Conservation (phyloP, 192 early-diverging fungal species). For the Gaertneriomyces semiglobifer region DNA sequence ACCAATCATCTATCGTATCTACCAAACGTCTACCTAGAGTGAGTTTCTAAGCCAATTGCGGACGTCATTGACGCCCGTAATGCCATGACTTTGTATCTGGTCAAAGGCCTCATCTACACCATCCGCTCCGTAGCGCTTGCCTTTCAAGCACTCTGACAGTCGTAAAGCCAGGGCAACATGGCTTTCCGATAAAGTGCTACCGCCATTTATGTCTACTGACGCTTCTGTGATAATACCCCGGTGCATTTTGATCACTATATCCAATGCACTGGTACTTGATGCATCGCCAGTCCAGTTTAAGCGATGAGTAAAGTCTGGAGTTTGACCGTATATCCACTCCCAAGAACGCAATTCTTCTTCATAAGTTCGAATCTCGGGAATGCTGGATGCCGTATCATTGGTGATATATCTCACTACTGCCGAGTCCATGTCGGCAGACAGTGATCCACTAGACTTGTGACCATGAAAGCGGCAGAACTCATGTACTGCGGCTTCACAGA, state of each 20-base stretch:
- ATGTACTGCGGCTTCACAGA: constrained; percentile 70
- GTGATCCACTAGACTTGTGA: constrained; percentile 4
- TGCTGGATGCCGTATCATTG: not conserved
- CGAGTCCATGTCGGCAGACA: constrained; percentile 12
- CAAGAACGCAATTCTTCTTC: constrained; percentile 37
- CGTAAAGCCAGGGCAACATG: constrained; percentile 20
- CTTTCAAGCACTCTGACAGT: constrained; percentile 18
- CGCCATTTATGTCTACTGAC: not conserved
- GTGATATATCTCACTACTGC: constrained; percentile 21
- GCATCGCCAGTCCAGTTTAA: constrained; percentile 31
- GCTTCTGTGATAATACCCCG: constrained; percentile 25
- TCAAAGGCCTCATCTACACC: constrained; percentile 18
- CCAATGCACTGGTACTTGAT: constrained; percentile 30
- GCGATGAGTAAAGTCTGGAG: constrained; percentile 72
- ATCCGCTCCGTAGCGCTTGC: constrained; percentile 10
- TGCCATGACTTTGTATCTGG: no score
- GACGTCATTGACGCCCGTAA: no score
- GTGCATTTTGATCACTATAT: constrained; percentile 16
- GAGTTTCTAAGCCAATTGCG: no score
- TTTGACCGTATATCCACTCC: constrained; percentile 92
- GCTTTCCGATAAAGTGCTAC: not conserved
- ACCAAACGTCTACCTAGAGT: no score
- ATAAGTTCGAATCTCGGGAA: not conserved
- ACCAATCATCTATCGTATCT: no score
- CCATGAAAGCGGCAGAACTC: constrained; percentile 69